phyloP scores from a whole-genome alignment of 2,329 filamentous ascomycete species.

The Grosmannia serpens region DNA sequence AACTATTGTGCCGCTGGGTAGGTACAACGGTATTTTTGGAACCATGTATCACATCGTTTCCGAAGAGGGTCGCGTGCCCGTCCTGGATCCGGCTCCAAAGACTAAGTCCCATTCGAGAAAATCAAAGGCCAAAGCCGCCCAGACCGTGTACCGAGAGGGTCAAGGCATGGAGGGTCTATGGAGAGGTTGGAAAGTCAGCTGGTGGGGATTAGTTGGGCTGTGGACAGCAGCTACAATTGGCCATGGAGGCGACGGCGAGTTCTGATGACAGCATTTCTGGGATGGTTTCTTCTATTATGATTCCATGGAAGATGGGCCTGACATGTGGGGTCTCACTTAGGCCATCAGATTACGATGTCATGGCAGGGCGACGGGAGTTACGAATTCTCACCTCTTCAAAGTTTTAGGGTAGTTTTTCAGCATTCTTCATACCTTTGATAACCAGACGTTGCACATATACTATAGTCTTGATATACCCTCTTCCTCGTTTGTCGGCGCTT shows the following conservation, averaged over 20 bases:
- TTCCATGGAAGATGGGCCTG: not conserved
- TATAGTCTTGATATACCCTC: not conserved
- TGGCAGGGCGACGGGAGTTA: not conserved
- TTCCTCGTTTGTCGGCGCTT: too few species aligned
- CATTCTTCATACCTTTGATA: not conserved
- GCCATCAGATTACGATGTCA: not conserved
- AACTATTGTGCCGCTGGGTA: constrained; percentile 69
- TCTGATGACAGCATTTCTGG: constrained; percentile 21
- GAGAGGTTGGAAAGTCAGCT: constrained; percentile 66
- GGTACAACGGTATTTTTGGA: constrained; percentile 76
- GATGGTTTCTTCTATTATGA: not conserved
- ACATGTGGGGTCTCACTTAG: not conserved
- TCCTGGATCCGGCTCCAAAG: constrained; percentile 16
- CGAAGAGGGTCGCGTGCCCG: constrained; percentile 55
- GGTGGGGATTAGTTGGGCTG: constrained; percentile 64
- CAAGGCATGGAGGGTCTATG: constrained; percentile 60
- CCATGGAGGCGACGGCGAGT: constrained; percentile 49
- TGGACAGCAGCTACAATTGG: constrained; percentile 59
- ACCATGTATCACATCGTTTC: constrained; percentile 81
- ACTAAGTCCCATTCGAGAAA: constrained; percentile 18
- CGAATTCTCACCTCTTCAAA: constrained; percentile 3
- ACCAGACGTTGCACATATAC: not conserved
- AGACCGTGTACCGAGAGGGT: constrained; percentile 42
- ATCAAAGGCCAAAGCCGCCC: constrained; percentile 22
- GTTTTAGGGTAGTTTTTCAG: not conserved